A percentile compares a stretch with the other conserved stretches of the same genome.
Evolutionary conservation across 73 alveolate species (phyloP).

Genomic region (Strombidium stylifer): DNA sequence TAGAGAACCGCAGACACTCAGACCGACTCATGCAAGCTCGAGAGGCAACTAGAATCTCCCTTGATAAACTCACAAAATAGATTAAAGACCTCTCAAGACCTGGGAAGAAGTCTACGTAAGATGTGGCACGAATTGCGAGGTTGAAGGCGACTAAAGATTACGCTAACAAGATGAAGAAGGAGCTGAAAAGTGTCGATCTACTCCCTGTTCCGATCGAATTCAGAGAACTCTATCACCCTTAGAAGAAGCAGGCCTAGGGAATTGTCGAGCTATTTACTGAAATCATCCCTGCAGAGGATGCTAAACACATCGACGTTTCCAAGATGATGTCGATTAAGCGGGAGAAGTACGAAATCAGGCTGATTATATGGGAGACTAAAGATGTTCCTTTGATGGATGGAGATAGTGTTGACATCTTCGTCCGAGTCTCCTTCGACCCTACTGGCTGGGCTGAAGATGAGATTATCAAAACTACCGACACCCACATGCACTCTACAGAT

Average conservation of each 20-base stretch:
- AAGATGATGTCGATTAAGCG: constrained; percentile 72
- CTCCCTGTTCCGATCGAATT: constrained; percentile 86
- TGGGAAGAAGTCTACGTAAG: no score
- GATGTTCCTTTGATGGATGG: constrained; percentile 88
- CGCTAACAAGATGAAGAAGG: neutral
- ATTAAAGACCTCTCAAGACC: no score
- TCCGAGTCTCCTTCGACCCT: constrained; percentile 87
- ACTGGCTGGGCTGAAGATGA: constrained; percentile 84
- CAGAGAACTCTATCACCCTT: constrained; percentile 74
- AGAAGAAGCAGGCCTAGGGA: constrained; percentile 87
- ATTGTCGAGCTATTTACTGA: constrained; percentile 90
- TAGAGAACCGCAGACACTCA: constrained; percentile 91
- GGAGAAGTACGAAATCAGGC: constrained; percentile 92
- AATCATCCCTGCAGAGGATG: constrained; percentile 76
- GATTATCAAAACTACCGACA: constrained; percentile 88
- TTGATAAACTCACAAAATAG: constrained; percentile 5
- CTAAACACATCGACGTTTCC: constrained; percentile 74
- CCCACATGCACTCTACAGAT: constrained; percentile 89
- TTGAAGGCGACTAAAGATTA: constrained; percentile 29
- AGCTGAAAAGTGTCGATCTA: constrained; percentile 45
- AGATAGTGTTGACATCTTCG: constrained; percentile 82
- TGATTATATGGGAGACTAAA: constrained; percentile 94
- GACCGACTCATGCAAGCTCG: constrained; percentile 29
- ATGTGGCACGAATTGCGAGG: no score
- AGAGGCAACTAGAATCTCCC: constrained; percentile 14